Evolutionary conservation across 768 basidiomycete species (phyloP), one percentile per base, ranked within the genome.

Genomic region (Suillus variegatus): DNA sequence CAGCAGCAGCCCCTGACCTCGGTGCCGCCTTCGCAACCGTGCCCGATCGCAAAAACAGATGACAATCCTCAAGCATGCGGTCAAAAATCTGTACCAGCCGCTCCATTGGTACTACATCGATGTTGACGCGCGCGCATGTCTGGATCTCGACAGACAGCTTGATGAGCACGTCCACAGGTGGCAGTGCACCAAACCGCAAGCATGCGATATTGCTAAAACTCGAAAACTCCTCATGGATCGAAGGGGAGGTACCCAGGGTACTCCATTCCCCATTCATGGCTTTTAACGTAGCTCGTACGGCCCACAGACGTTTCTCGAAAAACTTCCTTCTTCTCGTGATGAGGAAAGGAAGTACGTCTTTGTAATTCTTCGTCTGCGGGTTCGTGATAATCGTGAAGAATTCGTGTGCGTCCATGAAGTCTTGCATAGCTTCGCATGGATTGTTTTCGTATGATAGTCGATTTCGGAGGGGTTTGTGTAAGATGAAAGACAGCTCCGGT

Each of bases 311-410:
- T 41, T 25, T 58, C 40, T 58, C 25, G 40, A 58, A 41, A 22
- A 58, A 58, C 25, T 28, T 41, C 40, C 16, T 58, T 22, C 57
- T 40, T 58, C 40, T 58, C 25, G 40, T 58, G 25, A 58, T 40
- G 40, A 58, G 57, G 57, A 58, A 58, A 20, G 57, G 57, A 20
- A 58, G 40, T 12, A 58, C 18, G 40, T 58, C 57, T 28, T 58
- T 58, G 57, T 58, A 58, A 28, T 18, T 41, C 40, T 58, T 10
- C 22, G 57, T 58, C 16, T 58, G 57, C 18, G 57, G 38, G 57
- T 41, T 41, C 6, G 18, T 22, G 40, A 58, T 41, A 25, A 58
- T 58, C 8, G 18, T 9, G 22, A 58, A 58, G 57, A 58, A 58
- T 28, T 58, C 25, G 22, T 25, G 16, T 10, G 57, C 57, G 16